A percentile compares a stretch with the other conserved stretches of the same genome.
Evolutionary conservation across 768 basidiomycete species (phyloP).

Genomic region (Boletus pseudo-olivaceus): DNA sequence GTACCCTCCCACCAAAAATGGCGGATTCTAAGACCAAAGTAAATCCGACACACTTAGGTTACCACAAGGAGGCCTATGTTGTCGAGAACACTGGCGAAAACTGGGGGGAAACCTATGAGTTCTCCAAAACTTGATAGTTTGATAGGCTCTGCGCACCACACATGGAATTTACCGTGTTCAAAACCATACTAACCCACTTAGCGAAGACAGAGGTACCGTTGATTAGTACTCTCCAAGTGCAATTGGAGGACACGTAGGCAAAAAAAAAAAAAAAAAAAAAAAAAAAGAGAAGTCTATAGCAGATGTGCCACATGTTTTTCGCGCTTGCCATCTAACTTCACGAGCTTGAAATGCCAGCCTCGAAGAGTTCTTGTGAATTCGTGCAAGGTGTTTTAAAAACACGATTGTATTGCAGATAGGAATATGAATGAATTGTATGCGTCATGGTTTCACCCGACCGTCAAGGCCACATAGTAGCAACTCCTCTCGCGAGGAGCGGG

Average conservation of each 20-base stretch:
- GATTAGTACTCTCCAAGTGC: too few species aligned
- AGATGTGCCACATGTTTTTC: not conserved
- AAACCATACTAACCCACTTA: too few species aligned
- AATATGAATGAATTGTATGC: conserved; percentile 43
- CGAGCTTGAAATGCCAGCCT: not conserved
- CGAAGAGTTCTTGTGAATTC: too few species aligned
- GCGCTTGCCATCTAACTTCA: not conserved
- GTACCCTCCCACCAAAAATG: not conserved
- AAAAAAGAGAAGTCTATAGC: not conserved
- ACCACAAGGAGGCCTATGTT: too few species aligned
- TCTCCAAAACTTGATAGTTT: too few species aligned
- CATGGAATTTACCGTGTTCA: too few species aligned
- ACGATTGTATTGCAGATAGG: not conserved
- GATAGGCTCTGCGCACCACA: too few species aligned
- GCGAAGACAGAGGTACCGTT: too few species aligned
- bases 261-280: not conserved
- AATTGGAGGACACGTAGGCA: not conserved
- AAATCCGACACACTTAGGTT: too few species aligned
- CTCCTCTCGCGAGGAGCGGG: conserved; percentile 32
- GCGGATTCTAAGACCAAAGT: not conserved
- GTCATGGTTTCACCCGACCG: conserved; percentile 82
- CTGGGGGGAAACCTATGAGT: too few species aligned
- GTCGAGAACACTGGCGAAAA: too few species aligned
- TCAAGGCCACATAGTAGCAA: conserved; percentile 63
- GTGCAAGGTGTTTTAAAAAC: not conserved